A percentile compares a stretch with the other conserved stretches of the same genome.
These are phyloP conservation scores for Yarrowia deformans DNA, from an alignment of 805 yeast genomes.

Conservation along the genomic window DNA sequence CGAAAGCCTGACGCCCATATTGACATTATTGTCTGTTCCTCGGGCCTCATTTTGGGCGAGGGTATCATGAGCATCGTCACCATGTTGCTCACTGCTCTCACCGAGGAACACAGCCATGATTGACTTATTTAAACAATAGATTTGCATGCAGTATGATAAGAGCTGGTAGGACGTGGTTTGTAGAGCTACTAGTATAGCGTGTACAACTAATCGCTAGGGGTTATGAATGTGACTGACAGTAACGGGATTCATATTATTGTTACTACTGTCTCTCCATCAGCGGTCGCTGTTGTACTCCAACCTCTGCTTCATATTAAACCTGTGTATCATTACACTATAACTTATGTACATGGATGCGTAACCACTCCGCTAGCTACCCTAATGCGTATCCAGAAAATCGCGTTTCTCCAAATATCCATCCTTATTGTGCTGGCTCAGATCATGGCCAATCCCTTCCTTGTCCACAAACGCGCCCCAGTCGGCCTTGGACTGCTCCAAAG, in stretches of 20 bases:
- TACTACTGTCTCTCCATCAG: too few relatives aligned
- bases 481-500: slow-evolving; percentile 87
- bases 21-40: slow-evolving; percentile 82
- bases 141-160: not conserved
- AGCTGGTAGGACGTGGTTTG: too few relatives aligned
- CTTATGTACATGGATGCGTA: not conserved
- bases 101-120: slow-evolving; percentile 10
- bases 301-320: not conserved
- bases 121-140: not conserved
- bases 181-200: too few relatives aligned
- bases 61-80: slow-evolving; percentile 85
- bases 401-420: slow-evolving; percentile 92
- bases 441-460: slow-evolving; percentile 81
- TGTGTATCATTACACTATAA: slow-evolving; percentile 13
- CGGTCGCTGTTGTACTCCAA: too few relatives aligned
- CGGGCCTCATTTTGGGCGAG: slow-evolving; percentile 93
- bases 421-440: slow-evolving; percentile 78
- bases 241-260: too few relatives aligned
- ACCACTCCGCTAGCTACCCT: too few relatives aligned
- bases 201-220: too few relatives aligned
- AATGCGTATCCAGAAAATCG: slow-evolving; percentile 67
- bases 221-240: too few relatives aligned
- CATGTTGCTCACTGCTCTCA: slow-evolving; percentile 70
- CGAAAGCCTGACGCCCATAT: slow-evolving; percentile 59
- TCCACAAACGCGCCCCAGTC: slow-evolving; percentile 98